Conservation (phyloP, 2,329 filamentous ascomycete genomes). For the Cordyceps tenuipes region DNA sequence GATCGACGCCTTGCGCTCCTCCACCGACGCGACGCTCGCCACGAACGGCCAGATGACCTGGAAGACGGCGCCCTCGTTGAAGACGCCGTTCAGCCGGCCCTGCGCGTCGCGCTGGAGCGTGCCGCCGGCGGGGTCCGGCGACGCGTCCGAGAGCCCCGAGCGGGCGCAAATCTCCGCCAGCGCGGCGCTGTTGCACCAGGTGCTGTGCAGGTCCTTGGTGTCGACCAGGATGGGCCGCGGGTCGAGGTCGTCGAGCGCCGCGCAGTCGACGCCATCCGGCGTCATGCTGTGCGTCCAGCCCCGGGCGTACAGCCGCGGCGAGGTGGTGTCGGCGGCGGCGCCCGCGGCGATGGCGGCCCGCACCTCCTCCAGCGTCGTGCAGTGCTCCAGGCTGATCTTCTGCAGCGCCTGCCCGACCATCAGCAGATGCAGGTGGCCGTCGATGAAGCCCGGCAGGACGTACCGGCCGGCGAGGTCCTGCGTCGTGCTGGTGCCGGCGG, state of each 20-base stretch:
- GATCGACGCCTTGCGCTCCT: slow-evolving; percentile 41
- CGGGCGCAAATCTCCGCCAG: slow-evolving; percentile 32
- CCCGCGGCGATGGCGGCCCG: slow-evolving; percentile 35
- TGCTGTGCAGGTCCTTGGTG: slow-evolving; percentile 47
- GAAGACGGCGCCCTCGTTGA: slow-evolving; percentile 45
- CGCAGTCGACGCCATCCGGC: slow-evolving; percentile 35
- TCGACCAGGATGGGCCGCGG: slow-evolving; percentile 48
- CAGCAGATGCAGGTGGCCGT: slow-evolving; percentile 49
- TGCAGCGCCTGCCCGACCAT: slow-evolving; percentile 44
- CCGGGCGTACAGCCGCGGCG: slow-evolving; percentile 42
- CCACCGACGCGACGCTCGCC: slow-evolving; percentile 36
- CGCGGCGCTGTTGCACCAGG: slow-evolving; percentile 47
- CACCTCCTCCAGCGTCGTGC: slow-evolving; percentile 42
- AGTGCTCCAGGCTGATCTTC: slow-evolving; percentile 41
- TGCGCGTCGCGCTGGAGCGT: slow-evolving; percentile 40
- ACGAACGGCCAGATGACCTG: slow-evolving; percentile 48
- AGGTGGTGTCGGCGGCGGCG: slow-evolving; percentile 37
- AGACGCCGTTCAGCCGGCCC: slow-evolving; percentile 40
- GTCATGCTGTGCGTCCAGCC: slow-evolving; percentile 49
- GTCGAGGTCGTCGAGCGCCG: slow-evolving; percentile 42
- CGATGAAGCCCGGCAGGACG: slow-evolving; percentile 48
- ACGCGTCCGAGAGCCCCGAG: slow-evolving; percentile 33
- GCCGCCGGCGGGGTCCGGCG: slow-evolving; percentile 41
- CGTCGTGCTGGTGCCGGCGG: slow-evolving; percentile 14
- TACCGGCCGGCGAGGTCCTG: slow-evolving; percentile 26